Base-by-base conservation (phyloP, 306 rosid genomes). In the Ceratonia siliqua region DNA sequence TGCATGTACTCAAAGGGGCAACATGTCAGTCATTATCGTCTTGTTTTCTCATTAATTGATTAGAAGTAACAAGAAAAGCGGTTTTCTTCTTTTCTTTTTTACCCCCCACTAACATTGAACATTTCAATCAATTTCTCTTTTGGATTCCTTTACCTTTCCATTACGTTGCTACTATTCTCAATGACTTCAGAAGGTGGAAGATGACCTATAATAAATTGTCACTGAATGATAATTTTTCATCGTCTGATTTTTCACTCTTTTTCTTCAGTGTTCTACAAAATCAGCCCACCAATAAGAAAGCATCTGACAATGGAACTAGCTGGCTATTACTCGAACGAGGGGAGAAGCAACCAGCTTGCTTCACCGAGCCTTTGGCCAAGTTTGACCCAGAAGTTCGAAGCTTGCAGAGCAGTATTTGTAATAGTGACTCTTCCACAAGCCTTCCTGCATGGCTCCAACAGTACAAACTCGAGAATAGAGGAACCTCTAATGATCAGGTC, bases 381-480 rank as follows among this genome's bases (percentile, higher is more conserved):
- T 82, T 87, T 49, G 96, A 86, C 67, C 84, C 39, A 27, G 87
- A 91, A 85, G 88, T 83, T 76, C 78, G 84, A 83, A 85, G 87
- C 81, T 83, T 88, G 72, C 88, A 71, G 24, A 85, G 71, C 59
- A 82, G 69, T 72, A 32, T 77, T 66, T 82, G 80, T 58, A 89
- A 91, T 49, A 81, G 87, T 70, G 89, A 81, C 62, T 87, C 91
- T 48, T 85, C 93, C 66, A 82, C 96, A 75, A 82, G 70, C 80
- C 93, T 95, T 30, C 99, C 99, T 87, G 93, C 97, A 90, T 95
- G 99, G 99, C 97, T 95, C 68, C 98, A 90, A 87, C 98, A 87
- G 74, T 92, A 82, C 88, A 92, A 87, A 80, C 85, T 82, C 57
- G 89, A 92, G 85, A 88, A 74, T 73, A 85, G 79, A 74, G 78